These are phyloP conservation scores for Fusarium haematococcum DNA, from an alignment of 2,329 filamentous ascomycete genomes.

Conservation along the genomic window DNA sequence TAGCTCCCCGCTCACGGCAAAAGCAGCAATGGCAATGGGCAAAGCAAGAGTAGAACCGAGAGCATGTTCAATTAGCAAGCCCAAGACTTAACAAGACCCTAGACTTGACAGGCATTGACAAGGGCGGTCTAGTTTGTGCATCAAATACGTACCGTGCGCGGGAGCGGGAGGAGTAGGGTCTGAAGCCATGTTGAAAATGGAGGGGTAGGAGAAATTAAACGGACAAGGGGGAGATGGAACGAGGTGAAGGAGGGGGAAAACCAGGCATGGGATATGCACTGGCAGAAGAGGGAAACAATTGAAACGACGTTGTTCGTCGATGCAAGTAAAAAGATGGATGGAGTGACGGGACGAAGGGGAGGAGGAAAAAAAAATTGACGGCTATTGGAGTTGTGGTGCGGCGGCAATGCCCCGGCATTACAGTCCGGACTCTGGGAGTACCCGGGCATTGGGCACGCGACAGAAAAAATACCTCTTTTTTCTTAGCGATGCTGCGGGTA, in stretches of 20 bases:
- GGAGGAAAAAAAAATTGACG: conserved; percentile 49
- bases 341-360: conserved; percentile 40
- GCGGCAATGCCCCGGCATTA: conserved; percentile 46
- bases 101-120: conserved; percentile 29
- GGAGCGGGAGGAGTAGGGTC: conserved; percentile 45
- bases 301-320: conserved; percentile 38
- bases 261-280: conserved; percentile 46
- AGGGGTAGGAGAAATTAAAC: conserved; percentile 31
- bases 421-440: conserved; percentile 26
- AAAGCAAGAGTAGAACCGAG: not conserved
- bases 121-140: conserved; percentile 35
- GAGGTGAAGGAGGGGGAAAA: conserved; percentile 24
- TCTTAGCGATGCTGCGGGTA: not conserved
- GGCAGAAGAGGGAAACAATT: conserved; percentile 41
- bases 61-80: conserved; percentile 9
- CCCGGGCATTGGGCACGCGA: conserved; percentile 19
- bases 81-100: conserved; percentile 16
- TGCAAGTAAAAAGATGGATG: conserved; percentile 20
- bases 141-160: conserved; percentile 42
- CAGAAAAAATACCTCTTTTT: conserved; percentile 30
- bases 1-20: conserved; percentile 9
- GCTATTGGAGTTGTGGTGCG: conserved; percentile 37
- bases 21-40: not conserved
- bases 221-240: conserved; percentile 23
- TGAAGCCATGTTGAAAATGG: conserved; percentile 49